phyloP scores from a whole-genome alignment of 495 filamentous ascomycete genomes.

The Penicillium mononematosum region DNA sequence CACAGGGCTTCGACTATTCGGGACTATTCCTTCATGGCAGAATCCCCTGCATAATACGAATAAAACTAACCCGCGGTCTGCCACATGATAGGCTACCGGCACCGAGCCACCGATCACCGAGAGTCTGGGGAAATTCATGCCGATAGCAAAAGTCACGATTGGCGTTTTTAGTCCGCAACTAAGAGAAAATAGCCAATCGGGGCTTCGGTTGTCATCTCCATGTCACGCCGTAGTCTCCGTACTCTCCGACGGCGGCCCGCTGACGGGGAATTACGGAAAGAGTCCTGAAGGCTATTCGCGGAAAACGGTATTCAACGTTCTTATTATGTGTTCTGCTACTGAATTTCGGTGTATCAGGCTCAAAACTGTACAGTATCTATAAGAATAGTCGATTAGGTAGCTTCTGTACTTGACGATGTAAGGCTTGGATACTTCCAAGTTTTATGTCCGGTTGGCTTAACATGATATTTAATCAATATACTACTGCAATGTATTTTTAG shows the following conservation, averaged over 20 bases:
- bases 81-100: constrained; percentile 18
- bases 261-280: constrained; percentile 4
- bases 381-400: not conserved
- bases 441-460: not conserved
- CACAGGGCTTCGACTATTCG: not conserved
- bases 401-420: not conserved
- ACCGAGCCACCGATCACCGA: constrained; percentile 23
- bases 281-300: too few species aligned
- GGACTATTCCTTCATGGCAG: not conserved
- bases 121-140: constrained; percentile 9
- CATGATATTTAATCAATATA: too few species aligned
- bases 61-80: not conserved
- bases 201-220: not conserved
- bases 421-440: not conserved
- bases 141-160: not conserved
- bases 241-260: constrained; percentile 1
- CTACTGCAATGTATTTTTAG: too few species aligned
- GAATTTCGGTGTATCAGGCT: not conserved
- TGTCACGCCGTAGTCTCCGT: not conserved
- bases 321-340: not conserved
- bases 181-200: constrained; percentile 2
- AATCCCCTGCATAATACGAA: not conserved
- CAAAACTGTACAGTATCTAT: not conserved
- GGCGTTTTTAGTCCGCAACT: not conserved
- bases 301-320: not conserved